Base-by-base conservation (phyloP, 768 basidiomycete genomes). In the Cystofilobasidium ferigula region DNA sequence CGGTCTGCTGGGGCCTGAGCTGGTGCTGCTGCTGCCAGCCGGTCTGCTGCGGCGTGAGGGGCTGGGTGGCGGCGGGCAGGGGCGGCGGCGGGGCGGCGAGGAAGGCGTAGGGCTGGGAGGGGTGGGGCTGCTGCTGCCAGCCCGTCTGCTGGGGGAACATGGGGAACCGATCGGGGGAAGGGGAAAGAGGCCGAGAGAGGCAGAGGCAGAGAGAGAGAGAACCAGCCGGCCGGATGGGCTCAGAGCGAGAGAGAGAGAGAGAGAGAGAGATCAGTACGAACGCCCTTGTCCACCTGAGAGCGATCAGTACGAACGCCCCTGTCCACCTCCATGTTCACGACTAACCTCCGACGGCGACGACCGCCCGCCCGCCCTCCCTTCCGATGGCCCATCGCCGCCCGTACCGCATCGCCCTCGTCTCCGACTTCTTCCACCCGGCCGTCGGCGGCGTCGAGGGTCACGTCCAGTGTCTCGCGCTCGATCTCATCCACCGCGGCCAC, bases 391-490 rank as follows among this genome's bases (percentile, higher is more conserved):
- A n/a, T n/a, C n/a, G 7, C 22, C 3, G 51, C 13, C 9, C 14
- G 12, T 32, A 54, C 30, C 51, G 51, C 7, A 54, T 54, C 30
- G 51, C 51, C 53, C 91, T 98, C 89, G 84, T 98, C 65, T 88
- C 86, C 47, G 95, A 99, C 78, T 99, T 98, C 79, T 99, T 97
- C 78, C 85, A 89, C 73, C 95, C 95, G 0, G 81, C 83, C 65
- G 86, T 93, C 3, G 95, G 95, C 3, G 95, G 95, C 10, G 94
- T 99, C 36, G 95, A 98, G 77, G 93, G 85, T 67, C 91, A 95
- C 75, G 93, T 97, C 42, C 97, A 89, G 77, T 88, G 88, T 83
- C 81, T 99, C 56, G 85, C 86, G 64, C 85, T 87, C 24, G 85
- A 86, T 57, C 83, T 98, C 47, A 83, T 92, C 62, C 80, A 80